Conservation (phyloP, 129 eudicot genomes). For the Tagetes patula region DNA sequence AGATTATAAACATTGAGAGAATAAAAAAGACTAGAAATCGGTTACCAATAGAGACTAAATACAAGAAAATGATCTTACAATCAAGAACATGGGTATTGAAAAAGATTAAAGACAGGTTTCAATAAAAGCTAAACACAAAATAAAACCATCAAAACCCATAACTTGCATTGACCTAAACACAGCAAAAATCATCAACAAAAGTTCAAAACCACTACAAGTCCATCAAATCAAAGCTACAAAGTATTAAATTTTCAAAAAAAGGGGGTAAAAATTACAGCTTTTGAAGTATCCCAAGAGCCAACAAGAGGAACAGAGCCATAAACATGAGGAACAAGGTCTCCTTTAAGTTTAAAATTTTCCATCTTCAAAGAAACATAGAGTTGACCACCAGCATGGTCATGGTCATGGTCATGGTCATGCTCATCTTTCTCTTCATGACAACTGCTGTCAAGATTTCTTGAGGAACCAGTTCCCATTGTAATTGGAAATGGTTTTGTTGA, state of each 20-base stretch:
- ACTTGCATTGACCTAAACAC: not conserved
- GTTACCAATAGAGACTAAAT: not conserved
- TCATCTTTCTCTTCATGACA: constrained; percentile 67
- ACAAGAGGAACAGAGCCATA: constrained; percentile 88
- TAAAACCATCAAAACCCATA: not conserved
- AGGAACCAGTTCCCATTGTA: constrained; percentile 73
- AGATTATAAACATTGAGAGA: not conserved
- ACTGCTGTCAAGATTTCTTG: constrained; percentile 59
- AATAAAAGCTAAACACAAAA: not conserved
- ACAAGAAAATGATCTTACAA: not conserved
- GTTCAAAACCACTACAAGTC: not conserved
- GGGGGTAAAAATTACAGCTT: constrained; percentile 56
- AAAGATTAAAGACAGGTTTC: not conserved
- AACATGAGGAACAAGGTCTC: constrained; percentile 80
- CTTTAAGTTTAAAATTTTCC: constrained; percentile 65
- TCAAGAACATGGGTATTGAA: constrained; percentile 1
- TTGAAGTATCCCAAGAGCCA: constrained; percentile 92
- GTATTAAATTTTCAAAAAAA: not conserved
- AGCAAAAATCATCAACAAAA: not conserved
- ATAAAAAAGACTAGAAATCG: not conserved
- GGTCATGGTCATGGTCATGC: constrained; percentile 22
- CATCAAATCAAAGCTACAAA: not conserved
- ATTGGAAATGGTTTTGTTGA: constrained; percentile 12
- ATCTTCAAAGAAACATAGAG: constrained; percentile 89
- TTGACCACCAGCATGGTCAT: constrained; percentile 79